Base-by-base conservation (phyloP, 805 yeast species). In the Teunomyces stri region DNA sequence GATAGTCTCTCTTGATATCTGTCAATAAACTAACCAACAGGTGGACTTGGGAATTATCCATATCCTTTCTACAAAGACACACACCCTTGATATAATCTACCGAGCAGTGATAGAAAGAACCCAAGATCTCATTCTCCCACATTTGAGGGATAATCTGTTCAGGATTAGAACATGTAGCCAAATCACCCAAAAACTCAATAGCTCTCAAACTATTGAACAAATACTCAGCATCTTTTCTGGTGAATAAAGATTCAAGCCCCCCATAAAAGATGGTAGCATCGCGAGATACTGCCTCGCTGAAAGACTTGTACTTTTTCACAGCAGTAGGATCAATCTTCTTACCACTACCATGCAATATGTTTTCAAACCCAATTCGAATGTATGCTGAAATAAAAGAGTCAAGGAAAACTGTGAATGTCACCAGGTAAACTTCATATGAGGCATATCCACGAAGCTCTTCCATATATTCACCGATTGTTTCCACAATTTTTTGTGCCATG, bases 101-200 rank as follows among this genome's bases (percentile, higher is more conserved):
- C 0, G 96, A 90, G 48, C 91, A 83, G 61, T 89, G 90, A 68
- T 89, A 84, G 69, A 84, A 89, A 35, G 77, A 78, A 10, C 72
- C 70, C 44, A 89, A 69, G 33, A 87, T 78, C 38, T 77, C 80
- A 46, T 57, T 64, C 57, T 73, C 74, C 83, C 90, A 87, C 46
- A 79, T 73, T 22, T 65, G 68, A 2, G 76, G 74, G 10, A 71
- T 65, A 13, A 56, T 55, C 20, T 54, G 60, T 50, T 55, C 43
- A 6, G 73, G 68, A 38, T 69, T 61, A n/a, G 62, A 70, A 54
- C 72, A 68, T 3, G 71, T 69, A 7, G 65, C 75, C 39, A 72
- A 56, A 47, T 65, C 66, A n/a, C 64, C 67, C 48, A 72, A 60
- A 45, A 65, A 66, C 51, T 72, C 78, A 44, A 72, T 58, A 1